These are phyloP conservation scores for Fistulinella cinereoalba DNA, from an alignment of 1,284 basidiomycete genomes.

Conservation along the genomic window DNA sequence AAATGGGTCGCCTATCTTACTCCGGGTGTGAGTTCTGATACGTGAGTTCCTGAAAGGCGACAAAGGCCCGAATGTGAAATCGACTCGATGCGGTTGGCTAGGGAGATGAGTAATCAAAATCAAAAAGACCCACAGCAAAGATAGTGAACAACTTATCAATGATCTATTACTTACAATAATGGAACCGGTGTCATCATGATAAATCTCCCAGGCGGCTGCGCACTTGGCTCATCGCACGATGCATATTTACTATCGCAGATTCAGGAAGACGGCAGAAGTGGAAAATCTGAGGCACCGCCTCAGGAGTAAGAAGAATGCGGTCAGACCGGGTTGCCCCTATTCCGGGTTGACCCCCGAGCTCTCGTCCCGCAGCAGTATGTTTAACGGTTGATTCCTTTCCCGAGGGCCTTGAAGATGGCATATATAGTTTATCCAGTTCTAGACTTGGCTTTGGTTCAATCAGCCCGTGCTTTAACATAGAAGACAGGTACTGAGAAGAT, in stretches of 20 bases:
- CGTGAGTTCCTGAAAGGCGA: background rate
- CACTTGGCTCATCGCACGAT: constrained; percentile 64
- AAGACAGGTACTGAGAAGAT: constrained; percentile 65
- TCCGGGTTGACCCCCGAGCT: constrained; percentile 1
- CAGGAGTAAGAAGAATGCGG: constrained; percentile 47
- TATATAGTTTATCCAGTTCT: constrained; percentile 59
- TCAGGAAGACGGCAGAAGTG: constrained; percentile 45
- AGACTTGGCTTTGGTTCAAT: constrained; percentile 54
- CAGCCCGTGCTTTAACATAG: constrained; percentile 51
- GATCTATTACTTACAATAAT: constrained; percentile 12
- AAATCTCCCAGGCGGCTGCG: constrained; percentile 23
- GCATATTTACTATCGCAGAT: constrained; percentile 49
- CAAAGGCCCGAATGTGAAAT: constrained; percentile 5
- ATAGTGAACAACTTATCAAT: constrained; percentile 6
- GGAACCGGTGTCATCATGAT: background rate
- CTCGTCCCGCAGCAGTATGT: background rate
- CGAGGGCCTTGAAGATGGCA: constrained; percentile 21
- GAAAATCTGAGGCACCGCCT: constrained; percentile 52
- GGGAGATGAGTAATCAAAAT: background rate
- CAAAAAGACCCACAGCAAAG: constrained; percentile 1
- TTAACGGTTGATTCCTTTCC: constrained; percentile 10
- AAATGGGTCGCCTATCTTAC: too few species aligned
- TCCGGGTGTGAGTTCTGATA: background rate
- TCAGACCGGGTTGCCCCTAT: constrained; percentile 7
- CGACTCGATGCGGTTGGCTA: constrained; percentile 5